These are phyloP conservation scores for Malassezia sympodialis DNA, from an alignment of 1,284 basidiomycete species.

Conservation along the genomic window DNA sequence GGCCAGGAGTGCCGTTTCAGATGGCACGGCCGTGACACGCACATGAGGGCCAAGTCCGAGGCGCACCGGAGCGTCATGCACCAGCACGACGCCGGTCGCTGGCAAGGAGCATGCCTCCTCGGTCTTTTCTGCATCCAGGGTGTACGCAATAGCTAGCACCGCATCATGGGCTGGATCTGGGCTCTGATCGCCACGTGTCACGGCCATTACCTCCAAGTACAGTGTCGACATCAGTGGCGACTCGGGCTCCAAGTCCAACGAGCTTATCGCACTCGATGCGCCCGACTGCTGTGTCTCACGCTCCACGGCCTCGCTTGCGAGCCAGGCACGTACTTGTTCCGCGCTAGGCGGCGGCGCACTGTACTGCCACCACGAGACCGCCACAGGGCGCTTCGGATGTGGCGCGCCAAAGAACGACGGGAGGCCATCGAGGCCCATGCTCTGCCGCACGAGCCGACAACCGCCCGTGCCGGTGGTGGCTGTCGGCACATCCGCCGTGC, in stretches of 20 bases:
- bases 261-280: too few relatives aligned
- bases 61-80: slow-evolving; percentile 17
- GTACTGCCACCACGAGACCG: slow-evolving; percentile 51
- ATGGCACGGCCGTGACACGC: slow-evolving; percentile 53
- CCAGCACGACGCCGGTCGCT: slow-evolving; percentile 23
- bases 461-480: neutral
- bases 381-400: slow-evolving; percentile 17
- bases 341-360: slow-evolving; percentile 25
- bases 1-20: slow-evolving; percentile 76
- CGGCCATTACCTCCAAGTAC: slow-evolving; percentile 45
- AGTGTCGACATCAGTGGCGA: slow-evolving; percentile 60
- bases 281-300: neutral
- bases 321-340: slow-evolving; percentile 3
- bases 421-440: slow-evolving; percentile 28
- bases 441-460: neutral
- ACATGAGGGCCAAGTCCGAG: slow-evolving; percentile 23
- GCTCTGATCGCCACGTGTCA: slow-evolving; percentile 57
- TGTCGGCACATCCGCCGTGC: slow-evolving; percentile 60
- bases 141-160: slow-evolving; percentile 64
- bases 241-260: neutral
- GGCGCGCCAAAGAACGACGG: slow-evolving; percentile 40
- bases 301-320: neutral
- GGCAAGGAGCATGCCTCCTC: neutral
- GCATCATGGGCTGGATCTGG: slow-evolving; percentile 65
- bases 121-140: slow-evolving; percentile 54